A percentile compares a stretch with the other conserved stretches of the same genome.
These are phyloP conservation scores for Chlamydomonas applanata DNA, from an alignment of 139 green algal species.

Conservation along the genomic window DNA sequence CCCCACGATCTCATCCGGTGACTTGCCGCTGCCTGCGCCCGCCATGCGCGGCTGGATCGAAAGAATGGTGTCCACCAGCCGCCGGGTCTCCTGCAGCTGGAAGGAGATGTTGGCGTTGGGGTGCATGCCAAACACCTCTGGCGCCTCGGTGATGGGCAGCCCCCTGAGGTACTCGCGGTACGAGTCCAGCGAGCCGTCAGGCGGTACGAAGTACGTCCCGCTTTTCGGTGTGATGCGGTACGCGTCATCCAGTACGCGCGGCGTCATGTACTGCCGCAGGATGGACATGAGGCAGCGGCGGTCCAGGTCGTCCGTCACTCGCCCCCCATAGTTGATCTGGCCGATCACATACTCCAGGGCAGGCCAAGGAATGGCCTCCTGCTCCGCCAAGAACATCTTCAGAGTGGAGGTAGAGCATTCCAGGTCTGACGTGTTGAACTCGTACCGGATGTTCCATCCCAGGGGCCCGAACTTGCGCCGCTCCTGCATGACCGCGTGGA, in stretches of 20 bases:
- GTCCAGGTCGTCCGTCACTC: constrained; percentile 87
- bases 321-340: constrained; percentile 88
- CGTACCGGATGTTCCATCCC: constrained; percentile 89
- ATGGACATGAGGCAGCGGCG: constrained; percentile 73
- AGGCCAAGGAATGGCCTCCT: constrained; percentile 68
- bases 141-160: constrained; percentile 64
- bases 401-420: constrained; percentile 77
- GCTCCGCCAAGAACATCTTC: constrained; percentile 72
- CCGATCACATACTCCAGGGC: constrained; percentile 83
- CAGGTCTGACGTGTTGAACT: constrained; percentile 83
- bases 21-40: constrained; percentile 22
- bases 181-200: constrained; percentile 41
- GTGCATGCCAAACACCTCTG: constrained; percentile 90
- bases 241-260: constrained; percentile 51
- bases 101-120: constrained; percentile 83
- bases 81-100: constrained; percentile 72
- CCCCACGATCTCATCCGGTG: constrained; percentile 56
- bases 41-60: constrained; percentile 69
- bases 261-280: constrained; percentile 69
- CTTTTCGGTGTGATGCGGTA: constrained; percentile 60
- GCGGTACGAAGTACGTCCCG: constrained; percentile 50
- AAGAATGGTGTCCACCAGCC: constrained; percentile 66
- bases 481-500: constrained; percentile 83
- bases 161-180: constrained; percentile 64
- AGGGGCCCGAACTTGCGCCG: constrained; percentile 85